Percentiles rank a stretch among this genome's conserved stretches.
phyloP scores from a whole-genome alignment of 2,329 filamentous ascomycete genomes.

The Verticillium klebahnii region DNA sequence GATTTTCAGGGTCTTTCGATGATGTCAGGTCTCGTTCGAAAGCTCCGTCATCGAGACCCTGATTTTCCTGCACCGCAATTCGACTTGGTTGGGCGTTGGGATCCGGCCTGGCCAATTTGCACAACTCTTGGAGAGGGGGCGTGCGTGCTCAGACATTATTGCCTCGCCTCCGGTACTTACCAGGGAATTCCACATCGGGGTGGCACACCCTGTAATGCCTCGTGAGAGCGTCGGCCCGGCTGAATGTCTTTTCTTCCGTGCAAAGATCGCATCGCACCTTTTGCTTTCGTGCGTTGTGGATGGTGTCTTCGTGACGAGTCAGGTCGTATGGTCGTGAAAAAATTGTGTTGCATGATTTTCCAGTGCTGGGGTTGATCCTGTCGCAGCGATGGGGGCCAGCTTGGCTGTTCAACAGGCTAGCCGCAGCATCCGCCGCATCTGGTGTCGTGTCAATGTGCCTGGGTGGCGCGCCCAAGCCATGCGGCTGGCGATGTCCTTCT shows the following conservation, averaged over 20 bases:
- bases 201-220: constrained; percentile 93
- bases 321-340: constrained; percentile 96
- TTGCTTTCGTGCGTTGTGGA: constrained; percentile 90
- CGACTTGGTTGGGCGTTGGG: background rate
- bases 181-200: constrained; percentile 79
- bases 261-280: constrained; percentile 93
- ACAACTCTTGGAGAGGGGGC: background rate
- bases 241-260: constrained; percentile 96
- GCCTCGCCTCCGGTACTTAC: constrained; percentile 43
- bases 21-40: background rate
- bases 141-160: constrained; percentile 1
- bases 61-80: background rate
- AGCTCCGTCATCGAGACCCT: background rate
- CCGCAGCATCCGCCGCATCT: constrained; percentile 38
- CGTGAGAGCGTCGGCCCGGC: constrained; percentile 88
- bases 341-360: constrained; percentile 88
- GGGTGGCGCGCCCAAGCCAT: constrained; percentile 36
- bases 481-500: constrained; percentile 81
- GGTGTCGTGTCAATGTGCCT: constrained; percentile 18
- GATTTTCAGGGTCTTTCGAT: constrained; percentile 2
- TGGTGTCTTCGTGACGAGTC: constrained; percentile 94
- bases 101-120: background rate
- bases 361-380: constrained; percentile 88
- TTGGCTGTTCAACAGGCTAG: constrained; percentile 67
- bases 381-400: constrained; percentile 91